Evolutionary conservation across 441 rosid species (phyloP).

Genomic region (Erysimum cheiri): DNA sequence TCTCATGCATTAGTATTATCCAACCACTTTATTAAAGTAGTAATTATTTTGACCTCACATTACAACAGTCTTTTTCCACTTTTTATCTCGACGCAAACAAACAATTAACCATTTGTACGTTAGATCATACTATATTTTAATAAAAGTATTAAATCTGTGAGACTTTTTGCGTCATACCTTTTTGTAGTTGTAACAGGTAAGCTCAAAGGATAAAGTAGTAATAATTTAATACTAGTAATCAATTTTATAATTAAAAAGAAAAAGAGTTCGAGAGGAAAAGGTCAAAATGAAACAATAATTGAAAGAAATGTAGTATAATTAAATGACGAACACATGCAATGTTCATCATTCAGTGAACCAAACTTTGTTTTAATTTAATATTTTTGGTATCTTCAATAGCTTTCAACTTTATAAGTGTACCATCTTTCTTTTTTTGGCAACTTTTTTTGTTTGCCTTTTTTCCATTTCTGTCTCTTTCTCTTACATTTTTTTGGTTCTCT

Average conservation of each 20-base stretch:
- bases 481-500: conserved; percentile 7
- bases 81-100: conserved; percentile 24
- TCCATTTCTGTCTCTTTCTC: conserved; percentile 32
- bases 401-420: conserved; percentile 32
- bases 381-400: conserved; percentile 30
- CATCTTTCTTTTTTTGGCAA: conserved; percentile 38
- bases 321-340: conserved; percentile 42
- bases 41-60: neutral
- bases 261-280: conserved; percentile 29
- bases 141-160: conserved; percentile 9
- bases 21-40: conserved; percentile 13
- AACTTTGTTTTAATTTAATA: conserved; percentile 26
- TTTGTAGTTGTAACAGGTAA: conserved; percentile 41
- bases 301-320: conserved; percentile 20
- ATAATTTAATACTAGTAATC: conserved; percentile 9
- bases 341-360: conserved; percentile 46
- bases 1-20: conserved; percentile 3
- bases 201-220: conserved; percentile 23
- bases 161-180: conserved; percentile 42
- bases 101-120: conserved; percentile 11
- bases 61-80: conserved; percentile 14
- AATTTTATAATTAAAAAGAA: neutral
- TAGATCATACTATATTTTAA: conserved; percentile 8
- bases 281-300: conserved; percentile 40
- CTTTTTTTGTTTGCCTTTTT: conserved; percentile 37